Percentiles rank a stretch among this genome's conserved stretches.
phyloP scores from a whole-genome alignment of 2,329 filamentous ascomycete genomes.

The Pestalotiopsis sp. region DNA sequence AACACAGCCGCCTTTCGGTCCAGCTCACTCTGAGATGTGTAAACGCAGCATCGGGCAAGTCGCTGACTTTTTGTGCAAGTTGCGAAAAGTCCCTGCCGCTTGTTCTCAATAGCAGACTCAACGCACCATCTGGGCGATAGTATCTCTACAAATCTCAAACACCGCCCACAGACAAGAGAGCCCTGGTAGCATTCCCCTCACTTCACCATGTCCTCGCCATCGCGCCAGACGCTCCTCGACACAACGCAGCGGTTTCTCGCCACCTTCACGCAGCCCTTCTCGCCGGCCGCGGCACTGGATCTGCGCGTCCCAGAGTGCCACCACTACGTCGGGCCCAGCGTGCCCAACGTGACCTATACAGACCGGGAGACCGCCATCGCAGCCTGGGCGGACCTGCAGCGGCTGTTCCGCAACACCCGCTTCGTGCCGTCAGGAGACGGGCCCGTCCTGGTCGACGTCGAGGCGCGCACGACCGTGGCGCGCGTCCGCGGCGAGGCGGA shows the following conservation, averaged over 20 bases:
- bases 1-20: too few relatives aligned
- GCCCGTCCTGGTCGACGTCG: neutral
- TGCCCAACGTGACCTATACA: neutral
- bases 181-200: neutral
- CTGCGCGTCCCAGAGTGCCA: neutral
- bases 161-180: neutral
- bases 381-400: neutral
- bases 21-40: too few relatives aligned
- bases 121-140: too few relatives aligned
- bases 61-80: too few relatives aligned
- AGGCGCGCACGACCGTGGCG: neutral
- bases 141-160: neutral
- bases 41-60: too few relatives aligned
- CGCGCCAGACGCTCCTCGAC: neutral
- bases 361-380: neutral
- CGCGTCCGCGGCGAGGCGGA: neutral
- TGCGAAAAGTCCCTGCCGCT: too few relatives aligned
- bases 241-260: neutral
- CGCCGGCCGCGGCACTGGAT: neutral
- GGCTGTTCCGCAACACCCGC: neutral
- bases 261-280: neutral
- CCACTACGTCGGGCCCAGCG: neutral
- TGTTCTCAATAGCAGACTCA: too few relatives aligned
- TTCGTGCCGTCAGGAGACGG: neutral
- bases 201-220: neutral